phyloP scores from a whole-genome alignment of 371 early-diverging fungal genomes.

The Mucor velutinosus region DNA sequence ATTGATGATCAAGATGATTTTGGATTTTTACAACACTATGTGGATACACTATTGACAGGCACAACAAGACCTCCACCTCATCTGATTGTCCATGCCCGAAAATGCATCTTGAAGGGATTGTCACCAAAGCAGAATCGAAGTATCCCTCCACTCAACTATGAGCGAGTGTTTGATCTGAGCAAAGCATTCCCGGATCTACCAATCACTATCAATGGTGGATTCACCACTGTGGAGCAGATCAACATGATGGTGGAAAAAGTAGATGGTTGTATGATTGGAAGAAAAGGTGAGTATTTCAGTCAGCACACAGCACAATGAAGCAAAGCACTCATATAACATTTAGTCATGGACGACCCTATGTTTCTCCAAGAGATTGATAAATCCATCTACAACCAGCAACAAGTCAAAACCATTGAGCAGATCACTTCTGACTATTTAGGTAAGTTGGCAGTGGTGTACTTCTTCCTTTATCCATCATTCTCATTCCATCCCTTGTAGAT shows the following conservation, averaged over 20 bases:
- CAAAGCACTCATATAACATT: not conserved
- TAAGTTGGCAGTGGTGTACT: not conserved
- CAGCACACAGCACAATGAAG: too few species aligned
- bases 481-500: constrained; percentile 8
- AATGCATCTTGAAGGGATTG: constrained; percentile 82
- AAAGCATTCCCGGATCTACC: constrained; percentile 64
- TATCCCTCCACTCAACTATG: constrained; percentile 80
- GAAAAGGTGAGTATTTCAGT: constrained; percentile 62
- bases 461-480: not conserved
- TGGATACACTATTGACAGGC: constrained; percentile 43
- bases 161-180: constrained; percentile 70
- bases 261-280: constrained; percentile 81
- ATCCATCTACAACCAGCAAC: constrained; percentile 12
- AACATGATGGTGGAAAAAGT: constrained; percentile 44
- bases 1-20: constrained; percentile 72
- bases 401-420: constrained; percentile 33
- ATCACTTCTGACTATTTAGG: constrained; percentile 49
- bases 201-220: constrained; percentile 85
- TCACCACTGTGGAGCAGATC: constrained; percentile 52
- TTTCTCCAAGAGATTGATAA: constrained; percentile 39
- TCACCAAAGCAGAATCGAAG: constrained; percentile 86
- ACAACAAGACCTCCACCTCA: constrained; percentile 42
- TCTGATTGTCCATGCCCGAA: constrained; percentile 87
- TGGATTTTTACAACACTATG: constrained; percentile 64
- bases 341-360: constrained; percentile 42